phyloP scores from a whole-genome alignment of 1,284 basidiomycete genomes.

The Pseudozyma pruni region DNA sequence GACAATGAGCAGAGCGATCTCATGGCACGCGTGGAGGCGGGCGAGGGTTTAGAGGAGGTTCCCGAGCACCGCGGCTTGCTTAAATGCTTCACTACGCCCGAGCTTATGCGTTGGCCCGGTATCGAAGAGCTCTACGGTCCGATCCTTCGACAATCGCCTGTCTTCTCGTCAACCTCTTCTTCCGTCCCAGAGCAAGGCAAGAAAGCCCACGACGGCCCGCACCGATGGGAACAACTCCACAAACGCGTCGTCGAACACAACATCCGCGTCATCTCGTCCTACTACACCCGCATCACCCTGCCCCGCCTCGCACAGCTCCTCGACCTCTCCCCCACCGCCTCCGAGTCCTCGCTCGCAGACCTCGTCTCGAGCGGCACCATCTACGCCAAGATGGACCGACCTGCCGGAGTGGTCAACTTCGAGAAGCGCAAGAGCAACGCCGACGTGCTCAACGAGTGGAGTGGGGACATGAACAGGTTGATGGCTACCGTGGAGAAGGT shows the following conservation, averaged over 20 bases:
- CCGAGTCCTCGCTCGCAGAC: conserved; percentile 86
- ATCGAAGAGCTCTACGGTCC: conserved; percentile 89
- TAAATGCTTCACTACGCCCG: conserved; percentile 94
- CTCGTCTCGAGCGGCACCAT: conserved; percentile 78
- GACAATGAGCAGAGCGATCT: conserved; percentile 98
- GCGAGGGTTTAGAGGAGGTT: conserved; percentile 77
- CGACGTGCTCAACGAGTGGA: conserved; percentile 90
- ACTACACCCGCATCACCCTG: conserved; percentile 93
- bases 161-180: conserved; percentile 74
- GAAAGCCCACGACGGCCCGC: conserved; percentile 71
- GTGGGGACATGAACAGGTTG: conserved; percentile 90
- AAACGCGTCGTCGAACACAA: conserved; percentile 98
- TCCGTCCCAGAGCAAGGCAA: conserved; percentile 7
- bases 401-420: conserved; percentile 87
- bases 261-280: conserved; percentile 90
- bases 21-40: conserved; percentile 83
- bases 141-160: conserved; percentile 80
- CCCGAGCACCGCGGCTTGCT: conserved; percentile 89
- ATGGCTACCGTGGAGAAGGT: conserved; percentile 67
- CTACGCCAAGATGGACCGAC: conserved; percentile 93
- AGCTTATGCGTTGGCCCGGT: conserved; percentile 98
- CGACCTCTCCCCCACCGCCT: conserved; percentile 82
- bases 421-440: conserved; percentile 53
- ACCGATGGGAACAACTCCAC: conserved; percentile 94
- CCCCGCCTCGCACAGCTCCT: conserved; percentile 84